Evolutionary conservation across 495 filamentous ascomycete genomes (phyloP), one percentile per base, ranked within the genome.

Genomic region (Sporormia fimetaria): DNA sequence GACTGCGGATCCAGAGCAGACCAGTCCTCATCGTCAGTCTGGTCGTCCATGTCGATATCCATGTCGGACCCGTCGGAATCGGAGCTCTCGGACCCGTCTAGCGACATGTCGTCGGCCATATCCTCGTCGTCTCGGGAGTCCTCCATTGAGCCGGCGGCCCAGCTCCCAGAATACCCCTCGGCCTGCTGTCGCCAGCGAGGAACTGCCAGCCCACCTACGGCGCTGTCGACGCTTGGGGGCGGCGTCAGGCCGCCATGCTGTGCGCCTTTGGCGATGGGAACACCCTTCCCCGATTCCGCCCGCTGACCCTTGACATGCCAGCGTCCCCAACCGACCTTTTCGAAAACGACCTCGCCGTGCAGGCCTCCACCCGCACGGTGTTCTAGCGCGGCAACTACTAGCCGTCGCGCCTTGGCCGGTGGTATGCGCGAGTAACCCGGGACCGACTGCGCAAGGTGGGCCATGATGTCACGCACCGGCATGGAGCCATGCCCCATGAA

Each of bases 1-100:
- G 85, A 80, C 15, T 78, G 84, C 15, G 87, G 83, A 20, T 87
- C 88, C 32, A 94, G 84, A 40, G 79, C 76, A 15, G 84, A 86
- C 87, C 87, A 94, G 64, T 98, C 88, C 60, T 98, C 90, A 49
- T 94, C 86, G 61, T 98, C 90, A n/a, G 90, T 96, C 37, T 78
- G 70, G 57, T 92, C 84, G 50, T 81, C 80, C 27, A 31, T 10
- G 5, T 81, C 74, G 52, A 68, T 67, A 53, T 80, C 75, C 42
- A 48, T 48, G 10, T 45, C 75, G 48, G 81, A 80, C 34, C 79
- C 80, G 28, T 42, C 40, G 30, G 82, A 82, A 25, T 74, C 78
- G 42, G 79, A 80, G 26, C 68, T 75, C 18, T 78, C 76, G 23
- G 71, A 73, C 34, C 82, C 85, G 49, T 88, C 84, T 36, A 94